Evolutionary conservation across 75 land plant genomes (phyloP), one percentile per base, ranked within the genome.

Genomic region (Pinus taeda): DNA sequence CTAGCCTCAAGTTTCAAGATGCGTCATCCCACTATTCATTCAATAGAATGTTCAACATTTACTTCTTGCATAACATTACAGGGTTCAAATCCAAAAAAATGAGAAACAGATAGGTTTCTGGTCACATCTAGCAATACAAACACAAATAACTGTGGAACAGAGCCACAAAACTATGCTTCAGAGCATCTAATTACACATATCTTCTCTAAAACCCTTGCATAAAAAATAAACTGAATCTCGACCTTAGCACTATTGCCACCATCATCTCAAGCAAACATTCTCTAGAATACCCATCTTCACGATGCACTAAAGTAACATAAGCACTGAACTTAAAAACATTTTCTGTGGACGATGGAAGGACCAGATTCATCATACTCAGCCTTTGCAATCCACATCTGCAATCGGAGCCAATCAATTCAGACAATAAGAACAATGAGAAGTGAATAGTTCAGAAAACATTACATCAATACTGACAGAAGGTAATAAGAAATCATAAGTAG

Each of bases 371-470:
- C 85, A 61, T 83, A 83, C 80, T 82, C 85, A 30, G 80, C 66
- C 80, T 83, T 83, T 2, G 85, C 81, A 66, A 83, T 83, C 85
- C 85, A 82, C 85, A 82, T 83, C 85, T 83, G 84, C 79, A 70
- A 22, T 7, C 57, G 18, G n/a, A 9, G 55, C 7, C 21, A 37
- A 55, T 2, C 75, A 26, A 45, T 42, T 15, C 18, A 74, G 39
- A 45, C 5, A 15, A 29, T 3, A 22, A 75, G 2, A 77, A 39
- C 6, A 57, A 74, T 74, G 15, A 53, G 15, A 57, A 74, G 57
- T 5, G 57, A 55, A 74, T 45, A 74, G 57, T 57, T 18, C 20
- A 56, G 24, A 7, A 74, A 74, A 49, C 0, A 20, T 74, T 6
- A 57, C 11, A 45, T 15, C n/a, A 57, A 11, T 53, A 39, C 0